phyloP scores from a whole-genome alignment of 805 yeast genomes.

The Brettanomyces sp. region DNA sequence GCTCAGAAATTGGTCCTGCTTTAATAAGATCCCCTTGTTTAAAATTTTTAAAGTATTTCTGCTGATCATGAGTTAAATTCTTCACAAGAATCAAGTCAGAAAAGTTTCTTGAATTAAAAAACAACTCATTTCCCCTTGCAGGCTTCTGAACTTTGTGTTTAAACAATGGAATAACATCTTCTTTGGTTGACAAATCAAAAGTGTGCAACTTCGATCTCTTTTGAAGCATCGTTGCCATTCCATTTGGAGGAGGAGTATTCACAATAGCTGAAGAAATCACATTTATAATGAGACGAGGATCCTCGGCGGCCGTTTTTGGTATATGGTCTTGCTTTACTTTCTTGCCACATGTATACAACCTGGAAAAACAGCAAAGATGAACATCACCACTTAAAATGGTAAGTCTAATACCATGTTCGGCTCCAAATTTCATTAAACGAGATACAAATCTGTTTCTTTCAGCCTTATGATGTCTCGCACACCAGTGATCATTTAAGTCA shows the following conservation, averaged over 20 bases:
- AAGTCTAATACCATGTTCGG: constrained; percentile 54
- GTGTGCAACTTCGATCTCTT: constrained; percentile 62
- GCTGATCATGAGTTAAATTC: constrained; percentile 20
- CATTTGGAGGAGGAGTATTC: constrained; percentile 88
- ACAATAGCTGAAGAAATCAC: constrained; percentile 84
- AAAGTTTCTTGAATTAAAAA: constrained; percentile 64
- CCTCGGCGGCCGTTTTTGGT: constrained; percentile 47
- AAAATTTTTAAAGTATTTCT: constrained; percentile 9
- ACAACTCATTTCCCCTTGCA: constrained; percentile 33
- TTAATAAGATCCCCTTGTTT: constrained; percentile 20
- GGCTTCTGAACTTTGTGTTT: constrained; percentile 42
- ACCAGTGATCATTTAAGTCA: constrained; percentile 96
- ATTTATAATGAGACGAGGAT: constrained; percentile 71
- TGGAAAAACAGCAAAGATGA: constrained; percentile 77
- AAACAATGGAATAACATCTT: constrained; percentile 75
- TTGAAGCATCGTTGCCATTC: constrained; percentile 68
- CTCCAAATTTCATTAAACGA: constrained; percentile 57
- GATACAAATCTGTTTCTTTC: constrained; percentile 71
- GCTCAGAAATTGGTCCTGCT: constrained; percentile 25
- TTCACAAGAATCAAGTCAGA: constrained; percentile 51
- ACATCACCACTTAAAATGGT: constrained; percentile 92
- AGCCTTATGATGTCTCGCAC: constrained; percentile 73
- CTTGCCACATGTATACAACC: constrained; percentile 37
- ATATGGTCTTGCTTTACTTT: constrained; percentile 31
- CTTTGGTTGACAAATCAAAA: constrained; percentile 57